Percentiles rank a stretch among this genome's conserved stretches.
Evolutionary conservation across 176 grass and related monocot genomes (phyloP).

Genomic region (Oryza punctata): DNA sequence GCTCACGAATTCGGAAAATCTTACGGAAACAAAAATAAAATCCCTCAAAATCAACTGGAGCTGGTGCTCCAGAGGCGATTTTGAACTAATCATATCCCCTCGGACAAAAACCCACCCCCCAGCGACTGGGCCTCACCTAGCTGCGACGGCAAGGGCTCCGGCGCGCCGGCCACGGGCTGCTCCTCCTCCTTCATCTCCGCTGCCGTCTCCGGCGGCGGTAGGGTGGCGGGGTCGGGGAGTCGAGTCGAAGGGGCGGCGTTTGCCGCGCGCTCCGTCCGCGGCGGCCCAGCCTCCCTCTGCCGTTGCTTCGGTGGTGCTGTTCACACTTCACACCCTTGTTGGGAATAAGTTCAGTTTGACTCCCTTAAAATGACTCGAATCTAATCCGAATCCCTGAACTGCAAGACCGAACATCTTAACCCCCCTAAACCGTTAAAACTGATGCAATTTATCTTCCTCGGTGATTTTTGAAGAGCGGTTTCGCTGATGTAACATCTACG

Average conservation of each 20-base stretch:
- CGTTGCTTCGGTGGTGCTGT: not conserved
- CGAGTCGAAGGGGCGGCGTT: not conserved
- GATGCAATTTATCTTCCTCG: too few species aligned
- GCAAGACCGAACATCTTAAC: too few species aligned
- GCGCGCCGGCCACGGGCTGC: slow-evolving; percentile 1
- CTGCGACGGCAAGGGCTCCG: slow-evolving; percentile 10
- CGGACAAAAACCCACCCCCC: not conserved
- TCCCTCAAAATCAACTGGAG: not conserved
- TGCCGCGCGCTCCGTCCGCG: not conserved
- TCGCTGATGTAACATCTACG: too few species aligned
- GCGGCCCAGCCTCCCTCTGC: not conserved
- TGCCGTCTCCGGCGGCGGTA: not conserved
- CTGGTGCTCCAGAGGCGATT: not conserved
- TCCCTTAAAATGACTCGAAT: too few species aligned
- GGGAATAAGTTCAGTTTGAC: too few species aligned
- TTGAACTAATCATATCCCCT: not conserved
- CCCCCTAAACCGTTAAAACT: too few species aligned
- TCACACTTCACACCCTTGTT: too few species aligned
- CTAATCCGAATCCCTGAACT: too few species aligned
- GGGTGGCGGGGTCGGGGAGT: not conserved
- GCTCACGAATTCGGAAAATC: not conserved
- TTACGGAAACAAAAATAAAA: not conserved
- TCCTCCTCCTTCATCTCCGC: not conserved
- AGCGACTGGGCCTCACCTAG: slow-evolving; percentile 38
- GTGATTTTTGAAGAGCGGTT: too few species aligned